Conservation (phyloP, 2,329 filamentous ascomycete genomes). For the Aspergillus udagawae region DNA sequence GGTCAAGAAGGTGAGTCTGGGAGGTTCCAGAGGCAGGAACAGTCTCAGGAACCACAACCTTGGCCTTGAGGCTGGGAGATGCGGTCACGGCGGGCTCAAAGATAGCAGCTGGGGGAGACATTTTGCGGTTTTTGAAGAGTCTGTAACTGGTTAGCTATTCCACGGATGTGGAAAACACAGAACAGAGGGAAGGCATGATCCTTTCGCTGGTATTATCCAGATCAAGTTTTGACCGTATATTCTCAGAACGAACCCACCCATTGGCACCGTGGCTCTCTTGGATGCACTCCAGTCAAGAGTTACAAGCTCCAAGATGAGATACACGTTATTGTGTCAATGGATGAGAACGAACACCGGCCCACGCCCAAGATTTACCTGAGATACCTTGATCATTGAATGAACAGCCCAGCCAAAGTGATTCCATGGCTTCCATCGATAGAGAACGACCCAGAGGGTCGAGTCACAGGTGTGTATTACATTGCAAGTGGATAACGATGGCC, state of each 20-base stretch:
- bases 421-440: constrained; percentile 36
- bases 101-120: constrained; percentile 75
- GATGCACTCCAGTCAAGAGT: constrained; percentile 6
- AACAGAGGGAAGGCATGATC: constrained; percentile 75
- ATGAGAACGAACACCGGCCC: constrained; percentile 60
- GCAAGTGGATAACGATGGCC: constrained; percentile 4
- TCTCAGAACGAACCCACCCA: constrained; percentile 54
- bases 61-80: constrained; percentile 36
- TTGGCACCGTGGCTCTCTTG: constrained; percentile 2
- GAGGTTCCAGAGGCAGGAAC: constrained; percentile 33
- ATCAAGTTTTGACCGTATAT: constrained; percentile 95
- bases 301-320: background rate
- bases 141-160: constrained; percentile 40
- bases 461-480: constrained; percentile 22
- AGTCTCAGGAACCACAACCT: constrained; percentile 44
- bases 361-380: constrained; percentile 51
- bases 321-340: constrained; percentile 7
- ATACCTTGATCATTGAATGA: constrained; percentile 47
- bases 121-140: constrained; percentile 42
- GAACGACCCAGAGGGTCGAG: constrained; percentile 3
- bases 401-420: constrained; percentile 35
- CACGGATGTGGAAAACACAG: constrained; percentile 24
- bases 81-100: constrained; percentile 47
- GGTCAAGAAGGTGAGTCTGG: constrained; percentile 55
- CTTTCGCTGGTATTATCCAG: constrained; percentile 99